These are phyloP conservation scores for Psophocarpus tetragonolobus DNA, from an alignment of 306 rosid genomes.

Conservation along the genomic window DNA sequence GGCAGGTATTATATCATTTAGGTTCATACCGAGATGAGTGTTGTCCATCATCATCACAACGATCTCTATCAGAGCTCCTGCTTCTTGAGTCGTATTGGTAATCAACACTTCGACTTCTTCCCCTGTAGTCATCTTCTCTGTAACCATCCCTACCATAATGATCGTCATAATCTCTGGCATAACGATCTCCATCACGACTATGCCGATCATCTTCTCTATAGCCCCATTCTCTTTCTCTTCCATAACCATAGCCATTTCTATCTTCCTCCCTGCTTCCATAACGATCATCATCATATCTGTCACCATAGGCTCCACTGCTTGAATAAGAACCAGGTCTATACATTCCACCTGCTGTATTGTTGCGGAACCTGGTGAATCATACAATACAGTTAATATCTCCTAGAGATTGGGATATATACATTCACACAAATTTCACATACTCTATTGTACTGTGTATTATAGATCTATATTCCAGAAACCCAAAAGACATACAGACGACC, in stretches of 20 bases:
- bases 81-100: constrained; percentile 68
- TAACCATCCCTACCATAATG: constrained; percentile 73
- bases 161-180: constrained; percentile 80
- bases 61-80: constrained; percentile 84
- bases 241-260: constrained; percentile 67
- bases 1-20: background rate
- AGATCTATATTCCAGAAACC: constrained; percentile 23
- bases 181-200: constrained; percentile 84
- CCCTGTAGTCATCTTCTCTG: constrained; percentile 77
- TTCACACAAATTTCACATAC: constrained; percentile 7
- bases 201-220: constrained; percentile 75
- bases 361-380: constrained; percentile 73
- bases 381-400: constrained; percentile 29
- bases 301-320: constrained; percentile 60
- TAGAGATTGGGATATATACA: background rate
- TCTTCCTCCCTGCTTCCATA: constrained; percentile 74
- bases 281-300: constrained; percentile 81
- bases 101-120: constrained; percentile 81
- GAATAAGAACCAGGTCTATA: constrained; percentile 73
- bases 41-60: constrained; percentile 83
- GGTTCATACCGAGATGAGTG: constrained; percentile 77
- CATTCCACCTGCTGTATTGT: constrained; percentile 70
- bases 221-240: constrained; percentile 83
- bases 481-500: constrained; percentile 2
- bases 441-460: background rate